These are phyloP conservation scores for Cyberlindnera samutprakarnensis DNA, from an alignment of 805 yeast genomes.

Conservation along the genomic window DNA sequence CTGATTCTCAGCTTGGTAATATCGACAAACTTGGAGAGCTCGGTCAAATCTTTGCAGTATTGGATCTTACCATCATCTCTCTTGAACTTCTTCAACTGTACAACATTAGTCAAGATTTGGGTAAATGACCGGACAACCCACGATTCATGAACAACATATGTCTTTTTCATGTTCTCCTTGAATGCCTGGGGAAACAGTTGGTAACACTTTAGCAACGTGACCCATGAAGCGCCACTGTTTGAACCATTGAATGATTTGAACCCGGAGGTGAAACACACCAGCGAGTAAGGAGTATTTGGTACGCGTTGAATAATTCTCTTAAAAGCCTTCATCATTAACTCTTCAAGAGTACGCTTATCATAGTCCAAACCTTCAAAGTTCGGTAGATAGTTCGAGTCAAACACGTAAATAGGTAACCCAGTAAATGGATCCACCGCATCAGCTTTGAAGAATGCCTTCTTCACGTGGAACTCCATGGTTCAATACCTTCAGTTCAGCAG, in stretches of 20 bases:
- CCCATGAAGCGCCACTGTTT: slow-evolving; percentile 41
- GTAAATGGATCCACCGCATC: slow-evolving; percentile 60
- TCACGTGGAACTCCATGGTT: slow-evolving; percentile 20
- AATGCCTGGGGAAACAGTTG: slow-evolving; percentile 49
- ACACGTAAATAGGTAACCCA: slow-evolving; percentile 64
- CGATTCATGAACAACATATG: slow-evolving; percentile 82
- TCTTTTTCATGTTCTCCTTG: slow-evolving; percentile 47
- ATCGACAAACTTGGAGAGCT: slow-evolving; percentile 42
- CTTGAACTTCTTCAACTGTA: slow-evolving; percentile 39
- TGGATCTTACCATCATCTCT: slow-evolving; percentile 13
- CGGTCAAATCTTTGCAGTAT: slow-evolving; percentile 29
- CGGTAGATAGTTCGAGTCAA: slow-evolving; percentile 80
- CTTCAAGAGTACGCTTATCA: slow-evolving; percentile 29
- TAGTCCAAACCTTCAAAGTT: slow-evolving; percentile 35
- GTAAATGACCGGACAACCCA: slow-evolving; percentile 80
- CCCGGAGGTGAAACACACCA: slow-evolving; percentile 80
- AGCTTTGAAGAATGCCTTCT: slow-evolving; percentile 49
- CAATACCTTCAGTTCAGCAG: too few species aligned
- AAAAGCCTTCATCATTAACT: slow-evolving; percentile 43
- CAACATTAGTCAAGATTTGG: slow-evolving; percentile 60
- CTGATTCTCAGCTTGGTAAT: slow-evolving; percentile 72
- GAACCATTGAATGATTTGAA: slow-evolving; percentile 38
- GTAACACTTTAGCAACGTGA: slow-evolving; percentile 60
- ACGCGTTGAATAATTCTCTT: slow-evolving; percentile 46
- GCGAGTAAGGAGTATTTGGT: slow-evolving; percentile 56